These are phyloP conservation scores for Dryas octopetala DNA, from an alignment of 306 rosid genomes.

Conservation along the genomic window DNA sequence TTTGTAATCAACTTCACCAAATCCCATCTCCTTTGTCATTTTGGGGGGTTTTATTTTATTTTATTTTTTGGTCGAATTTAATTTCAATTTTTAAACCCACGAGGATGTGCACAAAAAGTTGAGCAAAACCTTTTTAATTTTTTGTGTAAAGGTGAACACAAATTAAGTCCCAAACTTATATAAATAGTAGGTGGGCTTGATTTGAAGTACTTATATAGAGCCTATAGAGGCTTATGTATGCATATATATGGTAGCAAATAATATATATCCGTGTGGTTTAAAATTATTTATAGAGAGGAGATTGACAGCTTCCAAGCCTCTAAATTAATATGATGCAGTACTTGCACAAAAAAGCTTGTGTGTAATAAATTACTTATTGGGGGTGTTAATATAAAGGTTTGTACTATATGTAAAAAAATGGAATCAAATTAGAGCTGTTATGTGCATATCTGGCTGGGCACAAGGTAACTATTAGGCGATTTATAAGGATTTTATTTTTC, in stretches of 20 bases:
- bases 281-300: too few relatives aligned
- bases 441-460: neutral
- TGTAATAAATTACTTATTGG: neutral
- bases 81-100: too few relatives aligned
- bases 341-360: neutral
- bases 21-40: neutral
- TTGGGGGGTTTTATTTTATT: too few relatives aligned
- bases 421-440: neutral
- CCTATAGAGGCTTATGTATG: neutral
- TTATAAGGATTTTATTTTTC: neutral
- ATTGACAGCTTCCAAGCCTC: neutral
- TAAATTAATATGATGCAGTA: neutral
- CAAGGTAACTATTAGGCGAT: neutral
- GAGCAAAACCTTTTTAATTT: neutral
- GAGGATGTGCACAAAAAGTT: conserved; percentile 20
- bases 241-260: neutral
- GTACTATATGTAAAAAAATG: neutral
- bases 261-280: too few relatives aligned
- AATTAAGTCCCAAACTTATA: neutral
- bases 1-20: conserved; percentile 42
- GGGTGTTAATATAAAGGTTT: neutral
- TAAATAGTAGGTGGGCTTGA: conserved; percentile 1
- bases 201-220: neutral
- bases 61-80: too few relatives aligned
- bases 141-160: neutral